phyloP scores from a whole-genome alignment of 139 green algal genomes.

The Bryopsis sp. region DNA sequence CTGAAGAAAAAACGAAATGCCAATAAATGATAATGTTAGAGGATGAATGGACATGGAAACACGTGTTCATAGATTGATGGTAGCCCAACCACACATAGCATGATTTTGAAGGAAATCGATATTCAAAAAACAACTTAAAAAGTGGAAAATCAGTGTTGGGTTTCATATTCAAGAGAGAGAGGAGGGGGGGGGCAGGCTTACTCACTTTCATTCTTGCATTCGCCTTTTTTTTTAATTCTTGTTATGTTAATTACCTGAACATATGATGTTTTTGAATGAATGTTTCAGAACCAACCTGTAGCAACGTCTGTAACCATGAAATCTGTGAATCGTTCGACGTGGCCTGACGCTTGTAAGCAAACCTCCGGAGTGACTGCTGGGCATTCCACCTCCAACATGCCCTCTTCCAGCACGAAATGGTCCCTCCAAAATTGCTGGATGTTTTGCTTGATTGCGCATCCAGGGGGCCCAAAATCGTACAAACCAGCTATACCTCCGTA shows the following conservation, averaged over 20 bases:
- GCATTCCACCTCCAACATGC: constrained; percentile 98
- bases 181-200: too few relatives aligned
- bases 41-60: too few relatives aligned
- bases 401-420: constrained; percentile 97
- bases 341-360: constrained; percentile 86
- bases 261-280: too few relatives aligned
- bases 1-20: constrained; percentile 3
- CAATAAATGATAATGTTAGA: not conserved
- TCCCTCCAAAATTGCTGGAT: constrained; percentile 79
- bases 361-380: constrained; percentile 91
- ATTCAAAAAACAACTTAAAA: too few relatives aligned
- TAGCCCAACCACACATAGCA: too few relatives aligned
- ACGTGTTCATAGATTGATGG: not conserved
- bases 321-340: constrained; percentile 97
- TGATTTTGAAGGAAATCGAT: too few relatives aligned
- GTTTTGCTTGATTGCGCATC: constrained; percentile 96
- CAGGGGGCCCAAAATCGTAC: constrained; percentile 96
- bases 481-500: constrained; percentile 93
- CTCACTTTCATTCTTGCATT: too few relatives aligned
- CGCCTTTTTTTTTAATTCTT: too few relatives aligned
- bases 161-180: too few relatives aligned
- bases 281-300: constrained; percentile 35
- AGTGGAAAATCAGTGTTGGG: too few relatives aligned
- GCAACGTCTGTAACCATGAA: constrained; percentile 92
- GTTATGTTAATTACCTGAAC: too few relatives aligned